These are phyloP conservation scores for Aspergillus coremiiformis DNA, from an alignment of 495 filamentous ascomycete species.

Conservation along the genomic window DNA sequence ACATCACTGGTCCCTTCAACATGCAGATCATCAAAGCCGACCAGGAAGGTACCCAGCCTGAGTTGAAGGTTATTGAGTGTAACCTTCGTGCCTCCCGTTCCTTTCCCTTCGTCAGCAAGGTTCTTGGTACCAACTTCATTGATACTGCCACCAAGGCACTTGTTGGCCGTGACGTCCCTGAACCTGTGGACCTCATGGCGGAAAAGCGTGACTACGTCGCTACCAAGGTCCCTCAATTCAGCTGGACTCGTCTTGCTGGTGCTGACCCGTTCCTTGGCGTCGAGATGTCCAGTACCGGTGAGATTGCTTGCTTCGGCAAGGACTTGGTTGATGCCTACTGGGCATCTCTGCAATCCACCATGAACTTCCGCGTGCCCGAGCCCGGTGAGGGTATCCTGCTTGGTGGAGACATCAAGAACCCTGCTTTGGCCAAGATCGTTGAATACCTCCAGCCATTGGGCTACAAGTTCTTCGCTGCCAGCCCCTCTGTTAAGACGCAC, in stretches of 20 bases:
- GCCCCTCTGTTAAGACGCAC: conserved; percentile 68
- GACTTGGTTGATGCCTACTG: conserved; percentile 95
- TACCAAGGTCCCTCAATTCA: conserved; percentile 97
- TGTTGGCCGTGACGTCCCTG: conserved; percentile 76
- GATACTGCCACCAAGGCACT: conserved; percentile 93
- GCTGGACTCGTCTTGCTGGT: conserved; percentile 96
- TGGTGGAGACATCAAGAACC: conserved; percentile 66
- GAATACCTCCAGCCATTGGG: conserved; percentile 79
- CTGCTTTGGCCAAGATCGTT: conserved; percentile 66
- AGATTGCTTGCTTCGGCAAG: conserved; percentile 98
- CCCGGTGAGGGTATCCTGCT: conserved; percentile 91
- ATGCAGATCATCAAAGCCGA: conserved; percentile 99
- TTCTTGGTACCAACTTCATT: conserved; percentile 94
- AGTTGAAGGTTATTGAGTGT: conserved; percentile 99
- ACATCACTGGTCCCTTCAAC: conserved; percentile 95
- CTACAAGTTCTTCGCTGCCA: conserved; percentile 89
- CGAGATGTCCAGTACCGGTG: conserved; percentile 94
- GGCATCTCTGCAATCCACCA: conserved; percentile 89
- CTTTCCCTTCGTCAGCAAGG: conserved; percentile 97
- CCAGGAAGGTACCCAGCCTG: conserved; percentile 72
- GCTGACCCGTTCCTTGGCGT: conserved; percentile 97
- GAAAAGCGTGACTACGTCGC: conserved; percentile 84
- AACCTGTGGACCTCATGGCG: conserved; percentile 81
- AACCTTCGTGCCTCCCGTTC: conserved; percentile 94
- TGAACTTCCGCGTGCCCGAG: conserved; percentile 97